Evolutionary conservation across 2,329 filamentous ascomycete species (phyloP), one percentile per base, ranked within the genome.

Genomic region (Claviceps purpurea): DNA sequence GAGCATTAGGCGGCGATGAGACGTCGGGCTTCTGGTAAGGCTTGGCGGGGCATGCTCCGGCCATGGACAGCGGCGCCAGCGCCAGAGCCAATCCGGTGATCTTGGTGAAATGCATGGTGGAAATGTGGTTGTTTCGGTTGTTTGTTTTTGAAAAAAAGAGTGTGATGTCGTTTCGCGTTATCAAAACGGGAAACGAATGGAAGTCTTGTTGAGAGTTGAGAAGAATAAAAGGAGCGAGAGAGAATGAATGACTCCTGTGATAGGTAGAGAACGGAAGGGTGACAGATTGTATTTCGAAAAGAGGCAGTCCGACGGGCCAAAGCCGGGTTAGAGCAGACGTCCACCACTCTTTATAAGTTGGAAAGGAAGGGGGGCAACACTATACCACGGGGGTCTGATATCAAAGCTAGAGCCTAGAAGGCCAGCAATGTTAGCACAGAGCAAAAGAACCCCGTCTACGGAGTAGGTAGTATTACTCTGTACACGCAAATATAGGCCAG

Each of bases 41-140:
- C 13, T 45, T 7, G 5, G 6, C 24, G 1, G 16, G 4, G 18
- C 5, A 47, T 4, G 30, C 30, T 6, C n/a, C 18, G 2, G 46
- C 37, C 34, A 40, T 40, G 46, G 47, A 20, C 22, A 42, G 39
- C 18, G 47, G 38, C 38, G 39, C 47, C 47, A 43, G 47, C 38
- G 39, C 47, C 47, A 49, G 14, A 42, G 47, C 39, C 24, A 42
- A n/a, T 8, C 60, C 59, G 11, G 59, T 59, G 11, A 56, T 56
- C 52, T 60, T 55, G 45, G 60, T 60, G 10, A 62, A 59, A 47
- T 61, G 47, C 61, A 64, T 63, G 7, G 7, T 30, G 26, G 7
- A 10, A 30, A 30, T 26, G 22, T 11, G 13, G 34, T 8, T 11
- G 18, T 26, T 16, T 48, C 2, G 10, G 5, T 24, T 39, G n/a